Conservation (phyloP, 2,329 filamentous ascomycete genomes). For the Cladorrhinum sp. region DNA sequence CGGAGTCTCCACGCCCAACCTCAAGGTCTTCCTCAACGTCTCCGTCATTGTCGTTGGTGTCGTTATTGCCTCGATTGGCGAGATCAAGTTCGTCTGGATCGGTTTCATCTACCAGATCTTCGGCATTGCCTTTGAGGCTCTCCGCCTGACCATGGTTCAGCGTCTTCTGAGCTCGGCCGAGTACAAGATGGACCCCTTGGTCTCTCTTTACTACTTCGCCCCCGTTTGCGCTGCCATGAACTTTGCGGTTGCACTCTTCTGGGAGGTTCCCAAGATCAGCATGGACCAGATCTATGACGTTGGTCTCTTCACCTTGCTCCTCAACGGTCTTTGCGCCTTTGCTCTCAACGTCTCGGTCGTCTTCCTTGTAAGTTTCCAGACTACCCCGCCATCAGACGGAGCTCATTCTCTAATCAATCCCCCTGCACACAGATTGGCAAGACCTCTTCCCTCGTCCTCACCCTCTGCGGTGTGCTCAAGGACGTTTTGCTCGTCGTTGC, state of each 20-base stretch:
- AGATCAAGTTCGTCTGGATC: slow-evolving; percentile 85
- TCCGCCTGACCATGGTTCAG: slow-evolving; percentile 81
- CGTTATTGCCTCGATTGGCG: slow-evolving; percentile 88
- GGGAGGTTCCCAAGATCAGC: slow-evolving; percentile 68
- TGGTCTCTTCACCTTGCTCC: slow-evolving; percentile 67
- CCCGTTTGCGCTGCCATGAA: slow-evolving; percentile 83
- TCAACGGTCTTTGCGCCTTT: slow-evolving; percentile 77
- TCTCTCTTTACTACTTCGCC: slow-evolving; percentile 87
- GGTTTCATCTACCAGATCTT: slow-evolving; percentile 77
- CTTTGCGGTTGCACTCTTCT: slow-evolving; percentile 66
- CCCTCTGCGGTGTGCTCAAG: slow-evolving; percentile 83
- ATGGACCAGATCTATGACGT: slow-evolving; percentile 71
- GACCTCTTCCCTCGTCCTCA: slow-evolving; percentile 81
- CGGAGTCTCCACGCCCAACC: slow-evolving; percentile 76
- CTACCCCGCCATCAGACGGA: background rate
- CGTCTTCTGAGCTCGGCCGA: slow-evolving; percentile 75
- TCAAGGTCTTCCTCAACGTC: slow-evolving; percentile 88
- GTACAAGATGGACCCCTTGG: slow-evolving; percentile 89
- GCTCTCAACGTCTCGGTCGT: slow-evolving; percentile 81
- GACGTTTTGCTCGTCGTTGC: slow-evolving; percentile 78
- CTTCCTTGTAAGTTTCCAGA: slow-evolving; percentile 63
- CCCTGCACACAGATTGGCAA: slow-evolving; percentile 69
- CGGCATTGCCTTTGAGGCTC: slow-evolving; percentile 77
- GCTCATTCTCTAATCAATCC: slow-evolving; percentile 27
- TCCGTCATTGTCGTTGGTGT: slow-evolving; percentile 93